Percentiles rank a stretch among this genome's conserved stretches.
These are phyloP conservation scores for Anacardium occidentale DNA, from an alignment of 345 rosid species.

Conservation along the genomic window DNA sequence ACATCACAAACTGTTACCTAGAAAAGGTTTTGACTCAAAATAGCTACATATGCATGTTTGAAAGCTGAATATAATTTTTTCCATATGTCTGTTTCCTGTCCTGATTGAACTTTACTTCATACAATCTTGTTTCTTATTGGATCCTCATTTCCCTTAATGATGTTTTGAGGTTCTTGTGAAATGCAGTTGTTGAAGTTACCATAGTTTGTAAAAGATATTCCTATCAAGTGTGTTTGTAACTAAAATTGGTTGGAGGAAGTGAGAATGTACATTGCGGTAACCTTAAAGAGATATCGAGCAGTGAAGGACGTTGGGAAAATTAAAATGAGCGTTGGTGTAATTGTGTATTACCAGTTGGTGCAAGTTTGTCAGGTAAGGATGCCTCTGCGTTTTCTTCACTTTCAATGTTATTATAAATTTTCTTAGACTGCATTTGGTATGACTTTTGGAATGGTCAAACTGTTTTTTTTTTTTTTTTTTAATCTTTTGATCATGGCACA, in stretches of 20 bases:
- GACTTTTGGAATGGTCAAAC: no score
- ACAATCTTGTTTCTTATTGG: slow-evolving; percentile 4
- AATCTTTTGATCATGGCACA: no score
- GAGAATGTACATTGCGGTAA: slow-evolving; percentile 79
- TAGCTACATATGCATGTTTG: not conserved
- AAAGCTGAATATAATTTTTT: not conserved
- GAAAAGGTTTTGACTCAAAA: not conserved
- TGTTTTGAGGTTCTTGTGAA: not conserved
- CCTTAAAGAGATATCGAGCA: slow-evolving; percentile 68
- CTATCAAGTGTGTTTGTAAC: slow-evolving; percentile 17
- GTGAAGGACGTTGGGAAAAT: slow-evolving; percentile 72
- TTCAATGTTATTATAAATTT: not conserved
- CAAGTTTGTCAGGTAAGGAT: slow-evolving; percentile 85
- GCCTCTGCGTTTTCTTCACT: not conserved
- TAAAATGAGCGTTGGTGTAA: slow-evolving; percentile 73
- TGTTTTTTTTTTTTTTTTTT: no score
- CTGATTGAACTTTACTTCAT: not conserved
- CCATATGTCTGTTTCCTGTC: not conserved
- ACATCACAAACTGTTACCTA: not conserved
- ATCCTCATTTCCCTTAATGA: not conserved
- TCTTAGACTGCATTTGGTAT: not conserved
- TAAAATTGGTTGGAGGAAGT: slow-evolving; percentile 39
- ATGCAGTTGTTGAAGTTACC: slow-evolving; percentile 38
- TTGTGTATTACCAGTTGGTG: slow-evolving; percentile 66
- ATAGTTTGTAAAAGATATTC: slow-evolving; percentile 21